Conservation (phyloP, 83 land plant genomes). For the Diphasiastrum complanatum region DNA sequence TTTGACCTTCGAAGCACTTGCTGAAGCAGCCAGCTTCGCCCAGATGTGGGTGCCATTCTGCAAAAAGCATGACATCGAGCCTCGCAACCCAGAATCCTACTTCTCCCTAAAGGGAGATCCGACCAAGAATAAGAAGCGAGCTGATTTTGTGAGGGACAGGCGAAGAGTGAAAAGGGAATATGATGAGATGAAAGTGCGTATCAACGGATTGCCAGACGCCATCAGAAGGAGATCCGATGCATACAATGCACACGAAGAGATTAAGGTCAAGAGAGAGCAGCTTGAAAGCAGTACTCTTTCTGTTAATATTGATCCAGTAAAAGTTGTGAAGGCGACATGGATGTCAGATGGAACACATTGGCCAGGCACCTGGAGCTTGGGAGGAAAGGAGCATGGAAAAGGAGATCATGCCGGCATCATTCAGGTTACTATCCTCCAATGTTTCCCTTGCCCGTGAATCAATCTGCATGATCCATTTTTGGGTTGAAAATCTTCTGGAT, state of each 20-base stretch:
- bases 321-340: constrained; percentile 61
- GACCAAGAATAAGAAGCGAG: constrained; percentile 48
- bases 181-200: constrained; percentile 62
- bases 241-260: constrained; percentile 54
- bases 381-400: constrained; percentile 21
- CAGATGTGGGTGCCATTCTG: constrained; percentile 63
- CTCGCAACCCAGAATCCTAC: constrained; percentile 57
- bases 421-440: constrained; percentile 35
- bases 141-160: constrained; percentile 56
- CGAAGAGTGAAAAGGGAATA: constrained; percentile 54
- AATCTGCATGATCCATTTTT: no score
- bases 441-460: no score
- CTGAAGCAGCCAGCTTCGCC: constrained; percentile 59
- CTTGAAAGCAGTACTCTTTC: constrained; percentile 37
- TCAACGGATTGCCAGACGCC: constrained; percentile 49
- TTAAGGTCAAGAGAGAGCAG: constrained; percentile 45
- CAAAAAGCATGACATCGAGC: constrained; percentile 58
- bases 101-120: constrained; percentile 51
- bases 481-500: no score
- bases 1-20: constrained; percentile 69
- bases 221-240: constrained; percentile 55
- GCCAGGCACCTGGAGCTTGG: constrained; percentile 57
- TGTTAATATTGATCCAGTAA: constrained; percentile 23
- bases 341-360: constrained; percentile 44
- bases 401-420: constrained; percentile 44